phyloP scores from a whole-genome alignment of 2,329 filamentous ascomycete genomes.

The Diaporthe batatas region DNA sequence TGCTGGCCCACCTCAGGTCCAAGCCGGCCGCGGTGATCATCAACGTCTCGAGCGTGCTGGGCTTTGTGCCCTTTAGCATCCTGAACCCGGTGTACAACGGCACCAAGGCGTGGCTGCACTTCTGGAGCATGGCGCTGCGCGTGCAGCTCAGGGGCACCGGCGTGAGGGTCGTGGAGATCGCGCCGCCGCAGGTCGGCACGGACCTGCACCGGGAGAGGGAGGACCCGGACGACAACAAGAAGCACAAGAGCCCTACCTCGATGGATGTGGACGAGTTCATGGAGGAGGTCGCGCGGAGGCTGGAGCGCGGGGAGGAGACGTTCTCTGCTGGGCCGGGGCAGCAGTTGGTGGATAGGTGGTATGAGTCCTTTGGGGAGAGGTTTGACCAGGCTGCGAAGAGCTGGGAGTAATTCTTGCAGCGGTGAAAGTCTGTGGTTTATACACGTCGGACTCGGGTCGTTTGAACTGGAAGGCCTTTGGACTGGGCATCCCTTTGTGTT shows the following conservation, averaged over 20 bases:
- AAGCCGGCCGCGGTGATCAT: slow-evolving; percentile 60
- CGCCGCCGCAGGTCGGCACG: slow-evolving; percentile 66
- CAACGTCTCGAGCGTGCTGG: slow-evolving; percentile 68
- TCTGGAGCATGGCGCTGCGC: slow-evolving; percentile 67
- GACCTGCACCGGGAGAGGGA: slow-evolving; percentile 68
- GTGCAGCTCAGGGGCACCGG: slow-evolving; percentile 60
- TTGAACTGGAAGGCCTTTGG: not conserved
- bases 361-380: slow-evolving; percentile 35
- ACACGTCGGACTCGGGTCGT: too few relatives aligned
- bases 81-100: slow-evolving; percentile 72
- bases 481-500: not conserved
- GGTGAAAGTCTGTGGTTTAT: not conserved
- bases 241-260: slow-evolving; percentile 62
- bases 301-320: slow-evolving; percentile 62
- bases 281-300: slow-evolving; percentile 57
- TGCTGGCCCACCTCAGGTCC: slow-evolving; percentile 63
- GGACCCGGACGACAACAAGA: slow-evolving; percentile 71
- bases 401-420: slow-evolving; percentile 18
- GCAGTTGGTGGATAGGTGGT: slow-evolving; percentile 41
- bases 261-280: slow-evolving; percentile 68
- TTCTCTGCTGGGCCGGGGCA: slow-evolving; percentile 58
- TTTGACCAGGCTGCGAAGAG: slow-evolving; percentile 41
- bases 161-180: slow-evolving; percentile 67
- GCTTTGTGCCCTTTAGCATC: slow-evolving; percentile 64
- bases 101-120: slow-evolving; percentile 71